Evolutionary conservation across 805 yeast genomes (phyloP).

Genomic region (Citeromyces nyonsensis): DNA sequence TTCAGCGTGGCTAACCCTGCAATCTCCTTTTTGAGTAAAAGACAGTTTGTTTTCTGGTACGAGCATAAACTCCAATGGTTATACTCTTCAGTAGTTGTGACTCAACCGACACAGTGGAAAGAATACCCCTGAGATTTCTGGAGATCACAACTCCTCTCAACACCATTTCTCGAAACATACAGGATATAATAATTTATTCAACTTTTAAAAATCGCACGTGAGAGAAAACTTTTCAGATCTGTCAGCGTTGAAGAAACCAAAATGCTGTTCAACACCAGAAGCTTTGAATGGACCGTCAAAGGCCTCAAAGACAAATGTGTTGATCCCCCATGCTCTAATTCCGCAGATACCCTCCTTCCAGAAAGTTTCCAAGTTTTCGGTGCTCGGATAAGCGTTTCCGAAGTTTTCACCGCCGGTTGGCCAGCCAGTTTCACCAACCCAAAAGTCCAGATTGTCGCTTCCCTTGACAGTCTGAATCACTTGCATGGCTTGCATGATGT

Average conservation of each 20-base stretch:
- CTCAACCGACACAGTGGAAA: too few relatives aligned
- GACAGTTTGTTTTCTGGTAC: too few relatives aligned
- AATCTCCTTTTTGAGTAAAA: too few relatives aligned
- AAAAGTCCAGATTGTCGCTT: slow-evolving; percentile 70
- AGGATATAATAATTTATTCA: too few relatives aligned
- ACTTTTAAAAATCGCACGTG: slow-evolving; percentile 18
- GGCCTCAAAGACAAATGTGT: slow-evolving; percentile 88
- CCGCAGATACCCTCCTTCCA: slow-evolving; percentile 89
- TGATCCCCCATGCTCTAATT: slow-evolving; percentile 90
- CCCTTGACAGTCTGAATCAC: slow-evolving; percentile 78
- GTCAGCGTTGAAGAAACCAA: slow-evolving; percentile 72
- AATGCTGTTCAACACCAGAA: slow-evolving; percentile 85
- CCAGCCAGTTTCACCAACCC: slow-evolving; percentile 98
- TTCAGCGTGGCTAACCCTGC: too few relatives aligned
- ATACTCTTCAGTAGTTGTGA: too few relatives aligned
- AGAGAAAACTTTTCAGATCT: slow-evolving; percentile 29
- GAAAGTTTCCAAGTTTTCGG: slow-evolving; percentile 59
- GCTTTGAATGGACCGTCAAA: slow-evolving; percentile 97
- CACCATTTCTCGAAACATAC: too few relatives aligned
- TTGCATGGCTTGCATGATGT: slow-evolving; percentile 95
- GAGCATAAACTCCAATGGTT: too few relatives aligned
- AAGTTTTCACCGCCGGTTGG: slow-evolving; percentile 74
- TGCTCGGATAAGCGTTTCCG: slow-evolving; percentile 52
- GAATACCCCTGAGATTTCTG: too few relatives aligned
- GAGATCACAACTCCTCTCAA: too few relatives aligned